Evolutionary conservation across 805 yeast genomes (phyloP).

Genomic region (Brettanomyces custersianus): DNA sequence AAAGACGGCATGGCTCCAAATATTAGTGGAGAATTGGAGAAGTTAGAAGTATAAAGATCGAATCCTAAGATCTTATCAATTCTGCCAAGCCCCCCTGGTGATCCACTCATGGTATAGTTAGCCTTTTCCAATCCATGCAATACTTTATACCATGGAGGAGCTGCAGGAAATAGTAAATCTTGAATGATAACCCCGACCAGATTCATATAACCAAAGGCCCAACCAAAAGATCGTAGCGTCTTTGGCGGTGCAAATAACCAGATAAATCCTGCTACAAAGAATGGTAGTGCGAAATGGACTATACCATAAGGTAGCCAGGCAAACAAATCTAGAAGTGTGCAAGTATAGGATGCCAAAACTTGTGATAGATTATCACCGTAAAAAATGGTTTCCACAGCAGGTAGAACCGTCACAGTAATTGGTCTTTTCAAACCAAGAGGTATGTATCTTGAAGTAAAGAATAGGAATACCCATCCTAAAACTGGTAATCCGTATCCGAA

Average conservation of each 20-base stretch:
- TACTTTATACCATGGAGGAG: constrained; percentile 95
- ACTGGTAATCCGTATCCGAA: constrained; percentile 79
- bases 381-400: constrained; percentile 86
- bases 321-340: constrained; percentile 58
- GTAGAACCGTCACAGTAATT: constrained; percentile 80
- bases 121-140: constrained; percentile 84
- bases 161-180: constrained; percentile 71
- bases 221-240: constrained; percentile 71
- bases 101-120: constrained; percentile 81
- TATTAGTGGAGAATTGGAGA: constrained; percentile 79
- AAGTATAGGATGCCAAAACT: constrained; percentile 68
- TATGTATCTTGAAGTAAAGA: constrained; percentile 68
- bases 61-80: constrained; percentile 74
- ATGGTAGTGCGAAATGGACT: constrained; percentile 84
- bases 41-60: constrained; percentile 75
- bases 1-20: constrained; percentile 75
- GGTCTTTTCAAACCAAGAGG: constrained; percentile 73
- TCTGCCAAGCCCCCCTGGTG: constrained; percentile 91
- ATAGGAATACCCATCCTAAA: constrained; percentile 78
- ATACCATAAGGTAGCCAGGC: constrained; percentile 97
- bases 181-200: constrained; percentile 77
- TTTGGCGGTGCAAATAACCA: constrained; percentile 92
- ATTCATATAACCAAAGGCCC: constrained; percentile 94
- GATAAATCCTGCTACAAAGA: constrained; percentile 67
- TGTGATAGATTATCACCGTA: constrained; percentile 89